Evolutionary conservation across 192 early-diverging fungal species (phyloP).

Genomic region (Geranomyces michiganensis): DNA sequence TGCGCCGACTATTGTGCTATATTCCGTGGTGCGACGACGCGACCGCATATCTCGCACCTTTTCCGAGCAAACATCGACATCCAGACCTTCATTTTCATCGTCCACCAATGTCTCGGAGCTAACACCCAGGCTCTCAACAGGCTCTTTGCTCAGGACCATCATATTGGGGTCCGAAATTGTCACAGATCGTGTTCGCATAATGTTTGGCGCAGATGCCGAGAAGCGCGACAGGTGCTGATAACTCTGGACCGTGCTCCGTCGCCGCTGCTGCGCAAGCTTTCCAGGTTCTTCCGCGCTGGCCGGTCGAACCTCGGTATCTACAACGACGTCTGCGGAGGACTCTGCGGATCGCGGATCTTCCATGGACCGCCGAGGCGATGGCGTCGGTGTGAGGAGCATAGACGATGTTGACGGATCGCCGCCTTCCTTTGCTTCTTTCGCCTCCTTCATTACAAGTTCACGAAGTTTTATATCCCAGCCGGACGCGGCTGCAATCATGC

Average conservation of each 20-base stretch:
- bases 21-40: slow-evolving; percentile 22
- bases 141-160: neutral
- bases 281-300: neutral
- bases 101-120: neutral
- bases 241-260: neutral
- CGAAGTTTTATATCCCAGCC: slow-evolving; percentile 42
- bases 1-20: slow-evolving; percentile 27
- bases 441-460: slow-evolving; percentile 38
- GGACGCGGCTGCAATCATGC: slow-evolving; percentile 30
- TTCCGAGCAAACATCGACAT: neutral
- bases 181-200: neutral
- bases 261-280: neutral
- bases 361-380: slow-evolving; percentile 1
- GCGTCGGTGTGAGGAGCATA: neutral
- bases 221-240: slow-evolving; percentile 3
- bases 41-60: neutral
- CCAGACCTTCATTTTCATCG: neutral
- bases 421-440: slow-evolving; percentile 14
- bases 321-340: neutral
- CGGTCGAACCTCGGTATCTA: neutral
- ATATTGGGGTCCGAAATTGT: neutral
- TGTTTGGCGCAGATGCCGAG: slow-evolving; percentile 2
- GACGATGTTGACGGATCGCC: neutral
- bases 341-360: neutral
- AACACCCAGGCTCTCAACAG: neutral